Conservation (phyloP, 1,284 basidiomycete species). For the Apiotrichum mycotoxinovorans region DNA sequence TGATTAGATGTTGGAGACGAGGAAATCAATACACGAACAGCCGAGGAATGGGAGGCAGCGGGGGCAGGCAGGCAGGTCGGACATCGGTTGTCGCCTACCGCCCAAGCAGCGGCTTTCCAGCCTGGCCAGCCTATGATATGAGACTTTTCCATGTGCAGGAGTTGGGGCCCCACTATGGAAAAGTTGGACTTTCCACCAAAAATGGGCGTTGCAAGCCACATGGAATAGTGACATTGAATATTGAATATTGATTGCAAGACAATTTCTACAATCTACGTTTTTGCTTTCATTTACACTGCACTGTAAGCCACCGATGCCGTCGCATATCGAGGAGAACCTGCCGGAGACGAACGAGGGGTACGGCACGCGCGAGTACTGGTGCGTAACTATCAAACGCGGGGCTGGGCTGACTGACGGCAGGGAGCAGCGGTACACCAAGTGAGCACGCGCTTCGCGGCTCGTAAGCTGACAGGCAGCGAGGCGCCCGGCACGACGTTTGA, state of each 20-base stretch:
- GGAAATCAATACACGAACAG: no score
- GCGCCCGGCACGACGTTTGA: slow-evolving; percentile 65
- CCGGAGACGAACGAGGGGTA: slow-evolving; percentile 71
- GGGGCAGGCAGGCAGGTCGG: no score
- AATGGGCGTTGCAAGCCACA: no score
- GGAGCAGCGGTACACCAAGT: slow-evolving; percentile 70
- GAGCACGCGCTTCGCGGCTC: slow-evolving; percentile 22
- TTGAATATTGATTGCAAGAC: no score
- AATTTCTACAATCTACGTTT: no score
- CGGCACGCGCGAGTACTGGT: slow-evolving; percentile 72
- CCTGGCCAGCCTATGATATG: no score
- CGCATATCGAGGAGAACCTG: slow-evolving; percentile 49
- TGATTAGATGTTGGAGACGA: not conserved
- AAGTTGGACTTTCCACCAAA: slow-evolving; percentile 9
- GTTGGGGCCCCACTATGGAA: not conserved
- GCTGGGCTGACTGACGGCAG: slow-evolving; percentile 23
- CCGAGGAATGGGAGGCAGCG: no score
- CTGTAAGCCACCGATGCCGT: slow-evolving; percentile 1
- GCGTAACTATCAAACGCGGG: slow-evolving; percentile 30
- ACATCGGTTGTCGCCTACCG: no score
- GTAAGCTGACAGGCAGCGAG: slow-evolving; percentile 47
- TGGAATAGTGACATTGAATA: no score
- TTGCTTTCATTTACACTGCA: not conserved
- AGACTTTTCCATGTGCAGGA: no score
- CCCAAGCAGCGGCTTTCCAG: no score